These are phyloP conservation scores for Verticillium nonalfalfae DNA, from an alignment of 2,329 filamentous ascomycete species.

Conservation along the genomic window DNA sequence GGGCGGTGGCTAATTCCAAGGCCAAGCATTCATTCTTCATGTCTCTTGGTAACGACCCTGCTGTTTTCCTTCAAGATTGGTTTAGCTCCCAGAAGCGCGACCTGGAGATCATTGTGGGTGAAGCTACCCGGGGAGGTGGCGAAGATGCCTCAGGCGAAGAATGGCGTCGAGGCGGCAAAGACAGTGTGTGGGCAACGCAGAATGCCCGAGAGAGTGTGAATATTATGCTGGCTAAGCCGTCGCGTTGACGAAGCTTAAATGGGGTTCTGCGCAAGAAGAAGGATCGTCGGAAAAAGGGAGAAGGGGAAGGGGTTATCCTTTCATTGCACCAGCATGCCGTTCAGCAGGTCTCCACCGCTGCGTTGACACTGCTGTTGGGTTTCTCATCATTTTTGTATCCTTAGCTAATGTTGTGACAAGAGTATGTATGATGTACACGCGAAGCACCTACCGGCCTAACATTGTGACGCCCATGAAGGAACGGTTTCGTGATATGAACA, in stretches of 20 bases:
- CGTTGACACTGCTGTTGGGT: too few species aligned
- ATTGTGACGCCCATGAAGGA: too few species aligned
- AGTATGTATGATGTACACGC: too few species aligned
- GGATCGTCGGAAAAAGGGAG: too few species aligned
- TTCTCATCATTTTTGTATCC: too few species aligned
- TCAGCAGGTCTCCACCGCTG: too few species aligned
- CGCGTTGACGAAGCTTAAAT: not conserved
- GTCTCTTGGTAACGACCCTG: slow-evolving; percentile 72
- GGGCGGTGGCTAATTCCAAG: slow-evolving; percentile 77
- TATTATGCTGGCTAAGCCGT: slow-evolving; percentile 45
- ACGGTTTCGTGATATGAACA: too few species aligned
- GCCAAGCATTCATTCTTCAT: slow-evolving; percentile 87
- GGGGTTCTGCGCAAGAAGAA: not conserved
- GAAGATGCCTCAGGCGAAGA: slow-evolving; percentile 55
- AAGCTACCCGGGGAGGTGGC: slow-evolving; percentile 60
- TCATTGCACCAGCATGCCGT: too few species aligned
- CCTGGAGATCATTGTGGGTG: slow-evolving; percentile 80
- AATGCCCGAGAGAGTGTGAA: slow-evolving; percentile 59
- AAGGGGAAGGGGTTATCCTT: too few species aligned
- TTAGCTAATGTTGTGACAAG: too few species aligned
- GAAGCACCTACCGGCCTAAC: too few species aligned
- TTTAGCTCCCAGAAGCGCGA: slow-evolving; percentile 86
- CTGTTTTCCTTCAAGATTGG: slow-evolving; percentile 81
- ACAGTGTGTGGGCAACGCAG: slow-evolving; percentile 49
- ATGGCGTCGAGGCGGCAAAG: slow-evolving; percentile 56